A percentile compares a stretch with the other conserved stretches of the same genome.
These are phyloP conservation scores for Eruca vesicaria DNA, from an alignment of 441 rosid genomes.

Conservation along the genomic window DNA sequence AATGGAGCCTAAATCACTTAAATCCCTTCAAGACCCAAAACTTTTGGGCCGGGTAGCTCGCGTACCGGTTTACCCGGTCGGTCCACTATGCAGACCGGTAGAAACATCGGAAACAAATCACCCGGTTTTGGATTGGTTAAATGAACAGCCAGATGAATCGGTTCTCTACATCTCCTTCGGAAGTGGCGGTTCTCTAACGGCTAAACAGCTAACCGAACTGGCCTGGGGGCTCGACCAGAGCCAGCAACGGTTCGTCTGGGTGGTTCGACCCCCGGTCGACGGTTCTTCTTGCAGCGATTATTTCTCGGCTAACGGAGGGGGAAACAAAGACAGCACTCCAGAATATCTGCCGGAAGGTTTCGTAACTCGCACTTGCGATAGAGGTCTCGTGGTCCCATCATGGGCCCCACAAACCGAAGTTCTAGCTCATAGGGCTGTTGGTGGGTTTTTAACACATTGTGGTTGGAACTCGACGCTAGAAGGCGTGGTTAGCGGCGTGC, in stretches of 20 bases:
- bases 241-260: constrained; percentile 58
- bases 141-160: constrained; percentile 49
- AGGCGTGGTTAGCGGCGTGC: constrained; percentile 49
- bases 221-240: constrained; percentile 65
- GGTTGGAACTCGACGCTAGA: constrained; percentile 67
- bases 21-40: constrained; percentile 32
- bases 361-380: constrained; percentile 31
- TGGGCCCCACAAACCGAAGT: constrained; percentile 60
- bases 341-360: constrained; percentile 51
- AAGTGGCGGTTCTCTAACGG: constrained; percentile 62
- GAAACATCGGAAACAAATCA: constrained; percentile 11
- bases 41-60: constrained; percentile 32
- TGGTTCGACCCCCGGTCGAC: constrained; percentile 39
- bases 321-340: constrained; percentile 1
- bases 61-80: constrained; percentile 48
- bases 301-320: constrained; percentile 1
- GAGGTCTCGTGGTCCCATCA: constrained; percentile 42
- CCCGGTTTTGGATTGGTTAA: constrained; percentile 44
- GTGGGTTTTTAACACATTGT: constrained; percentile 59
- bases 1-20: constrained; percentile 39
- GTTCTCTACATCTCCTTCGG: constrained; percentile 61
- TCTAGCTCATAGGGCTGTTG: constrained; percentile 44
- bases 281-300: constrained; percentile 28
- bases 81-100: constrained; percentile 41
- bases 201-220: constrained; percentile 46